Percentiles rank a stretch among this genome's conserved stretches.
phyloP scores from a whole-genome alignment of 2,329 filamentous ascomycete genomes.

The Sporothrix variecibatus region DNA sequence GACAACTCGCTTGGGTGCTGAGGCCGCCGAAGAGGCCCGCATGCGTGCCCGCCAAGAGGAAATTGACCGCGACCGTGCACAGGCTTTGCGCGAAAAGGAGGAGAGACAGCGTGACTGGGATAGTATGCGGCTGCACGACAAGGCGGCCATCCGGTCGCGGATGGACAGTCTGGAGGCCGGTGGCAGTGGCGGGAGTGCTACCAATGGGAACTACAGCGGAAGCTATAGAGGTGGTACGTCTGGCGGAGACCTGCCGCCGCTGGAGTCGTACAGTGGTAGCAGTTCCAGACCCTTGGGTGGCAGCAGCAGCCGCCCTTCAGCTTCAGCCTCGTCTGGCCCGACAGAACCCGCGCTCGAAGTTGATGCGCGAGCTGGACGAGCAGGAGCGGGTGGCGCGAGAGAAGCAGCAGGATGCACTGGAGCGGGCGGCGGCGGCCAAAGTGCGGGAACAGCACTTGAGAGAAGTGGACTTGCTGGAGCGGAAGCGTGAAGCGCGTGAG shows the following conservation, averaged over 20 bases:
- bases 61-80: constrained; percentile 18
- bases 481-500: constrained; percentile 13
- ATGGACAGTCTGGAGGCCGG: background rate
- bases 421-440: constrained; percentile 20
- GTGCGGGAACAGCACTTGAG: constrained; percentile 22
- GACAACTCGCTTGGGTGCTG: background rate
- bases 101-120: constrained; percentile 27
- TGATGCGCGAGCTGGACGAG: constrained; percentile 25
- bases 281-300: background rate
- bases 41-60: constrained; percentile 14
- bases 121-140: constrained; percentile 24
- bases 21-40: constrained; percentile 10
- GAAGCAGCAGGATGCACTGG: constrained; percentile 17
- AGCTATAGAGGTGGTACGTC: background rate
- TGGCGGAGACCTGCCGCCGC: background rate
- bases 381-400: constrained; percentile 25
- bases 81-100: background rate
- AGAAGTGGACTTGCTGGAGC: constrained; percentile 19
- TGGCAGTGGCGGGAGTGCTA: background rate
- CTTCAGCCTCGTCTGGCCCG: background rate
- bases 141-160: constrained; percentile 15
- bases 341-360: background rate
- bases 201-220: background rate
- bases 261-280: background rate
- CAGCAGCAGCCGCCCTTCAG: background rate